A percentile compares a stretch with the other conserved stretches of the same genome.
These are phyloP conservation scores for Fraxinus albicans DNA, from an alignment of 305 asterid genomes.

Conservation along the genomic window DNA sequence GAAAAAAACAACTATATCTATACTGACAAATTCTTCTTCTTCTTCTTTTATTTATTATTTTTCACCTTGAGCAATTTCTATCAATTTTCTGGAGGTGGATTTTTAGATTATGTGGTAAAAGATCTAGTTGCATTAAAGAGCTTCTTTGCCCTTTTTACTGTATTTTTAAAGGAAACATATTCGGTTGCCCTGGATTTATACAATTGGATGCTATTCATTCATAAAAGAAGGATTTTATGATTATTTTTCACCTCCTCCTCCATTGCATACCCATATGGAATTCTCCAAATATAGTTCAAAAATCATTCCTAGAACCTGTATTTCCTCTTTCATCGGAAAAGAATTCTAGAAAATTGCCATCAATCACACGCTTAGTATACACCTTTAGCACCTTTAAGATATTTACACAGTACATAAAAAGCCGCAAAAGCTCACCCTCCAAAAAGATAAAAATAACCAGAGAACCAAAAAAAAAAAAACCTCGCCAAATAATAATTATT, in stretches of 20 bases:
- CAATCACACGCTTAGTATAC: not conserved
- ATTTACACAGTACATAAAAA: not conserved
- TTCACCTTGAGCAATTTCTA: not conserved
- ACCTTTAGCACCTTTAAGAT: not conserved
- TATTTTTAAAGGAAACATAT: too few relatives aligned
- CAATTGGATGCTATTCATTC: too few relatives aligned
- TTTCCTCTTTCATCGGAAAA: not conserved
- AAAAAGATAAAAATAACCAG: not conserved
- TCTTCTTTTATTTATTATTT: not conserved
- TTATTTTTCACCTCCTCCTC: too few relatives aligned
- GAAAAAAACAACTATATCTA: too few relatives aligned
- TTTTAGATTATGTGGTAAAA: not conserved
- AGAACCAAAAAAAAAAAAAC: too few relatives aligned
- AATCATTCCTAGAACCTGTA: not conserved
- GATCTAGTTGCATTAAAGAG: not conserved
- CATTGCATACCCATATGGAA: not conserved
- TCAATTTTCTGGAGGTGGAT: not conserved
- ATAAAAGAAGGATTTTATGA: too few relatives aligned
- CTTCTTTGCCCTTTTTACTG: too few relatives aligned
- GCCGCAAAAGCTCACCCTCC: not conserved
- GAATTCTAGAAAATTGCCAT: not conserved
- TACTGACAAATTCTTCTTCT: too few relatives aligned
- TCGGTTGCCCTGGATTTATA: too few relatives aligned
- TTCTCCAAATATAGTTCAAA: not conserved
- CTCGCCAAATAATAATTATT: not conserved